Evolutionary conservation across 306 rosid species (phyloP), one percentile per base, ranked within the genome.

Genomic region (Aeschynomene evenia): DNA sequence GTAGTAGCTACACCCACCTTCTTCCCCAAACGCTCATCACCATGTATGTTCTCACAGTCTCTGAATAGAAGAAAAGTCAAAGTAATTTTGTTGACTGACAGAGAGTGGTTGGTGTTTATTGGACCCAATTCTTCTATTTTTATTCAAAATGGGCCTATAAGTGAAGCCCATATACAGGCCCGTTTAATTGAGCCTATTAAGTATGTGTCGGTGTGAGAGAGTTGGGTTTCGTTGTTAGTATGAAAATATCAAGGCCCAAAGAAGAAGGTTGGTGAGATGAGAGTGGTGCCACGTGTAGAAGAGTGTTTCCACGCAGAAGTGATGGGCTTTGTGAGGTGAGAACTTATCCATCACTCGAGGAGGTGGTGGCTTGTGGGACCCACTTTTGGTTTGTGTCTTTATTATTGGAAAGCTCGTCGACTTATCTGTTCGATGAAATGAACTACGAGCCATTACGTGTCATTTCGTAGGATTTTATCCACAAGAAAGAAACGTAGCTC

Each of bases 321-420:
- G 68, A 71, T 71, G 76, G 76, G 60, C 68, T 59, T 46, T 71
- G 14, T 71, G 76, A 71, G 76, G 76, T 71, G 78, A 24, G 63
- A 33, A 36, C 77, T 72, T 78, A 78, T 66, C 70, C 62, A 24
- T 40, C 31, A 39, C 13, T 14, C 1, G 15, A 0, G 19, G 8
- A 22, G 39, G 26, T 69, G 28, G 29, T 58, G 42, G 60, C 24
- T 31, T 39, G 68, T 48, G 61, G 76, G 69, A 54, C 63, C 61
- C 20, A 4, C 74, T 21, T 6, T 52, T 68, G n/a, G 14, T 19
- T 12, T 23, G 56, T 4, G n/a, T n/a, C n/a, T n/a, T n/a, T 64
- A 8, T 45, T 64, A 24, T 64, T 46, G 51, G 20, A 4, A 2
- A 2, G 19, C 14, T 22, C 16, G 9, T 53, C 16, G 39, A 3